Base-by-base conservation (phyloP, 2,329 filamentous ascomycete species). In the Sporothrix protearum region DNA sequence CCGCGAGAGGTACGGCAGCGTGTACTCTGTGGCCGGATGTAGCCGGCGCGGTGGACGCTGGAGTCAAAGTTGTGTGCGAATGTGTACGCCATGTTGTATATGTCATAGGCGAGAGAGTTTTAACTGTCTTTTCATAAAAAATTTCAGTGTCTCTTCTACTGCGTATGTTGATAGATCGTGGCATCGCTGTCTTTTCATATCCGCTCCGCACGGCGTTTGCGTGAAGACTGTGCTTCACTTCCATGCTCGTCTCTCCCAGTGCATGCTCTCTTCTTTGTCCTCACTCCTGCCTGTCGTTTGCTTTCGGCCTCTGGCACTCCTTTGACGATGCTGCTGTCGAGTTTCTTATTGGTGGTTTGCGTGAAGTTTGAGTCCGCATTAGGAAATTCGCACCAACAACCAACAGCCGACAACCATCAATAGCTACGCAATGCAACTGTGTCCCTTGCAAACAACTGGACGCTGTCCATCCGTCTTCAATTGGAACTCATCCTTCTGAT, bases 1-100 rank as follows among this genome's bases (percentile, higher is more conserved):
- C 42, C 78, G 76, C 71, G 82, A 83, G 69, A 78, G 76, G 74
- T 84, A 82, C 2, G 82, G 81, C 72, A 80, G 78, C 4, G 81
- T 77, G 75, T 79, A 83, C 74, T 83, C 80, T 36, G 80, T 84
- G 45, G 77, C 79, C 71, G 76, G 72, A 83, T 51, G 53, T 76
- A 76, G 69, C 76, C 76, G 36, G 47, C 36, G 25, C 73, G 74
- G 57, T 61, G 28, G 19, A 64, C 71, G 28, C 72, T 59, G 3
- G 72, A 47, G 69, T 76, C 75, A 14, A 66, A 68, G n/a, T 71
- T 49, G 72, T 76, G 73, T 6, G 71, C 74, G 5, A 71, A 67
- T 4, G 69, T 70, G 68, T 76, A 74, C 2, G 74, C 68, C 75
- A 76, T 76, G 22, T 22, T 69, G 22, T 9, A 5, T 33, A 33